Evolutionary conservation across 2,329 filamentous ascomycete genomes (phyloP), one percentile per base, ranked within the genome.

Genomic region (Diaporthe sp.): DNA sequence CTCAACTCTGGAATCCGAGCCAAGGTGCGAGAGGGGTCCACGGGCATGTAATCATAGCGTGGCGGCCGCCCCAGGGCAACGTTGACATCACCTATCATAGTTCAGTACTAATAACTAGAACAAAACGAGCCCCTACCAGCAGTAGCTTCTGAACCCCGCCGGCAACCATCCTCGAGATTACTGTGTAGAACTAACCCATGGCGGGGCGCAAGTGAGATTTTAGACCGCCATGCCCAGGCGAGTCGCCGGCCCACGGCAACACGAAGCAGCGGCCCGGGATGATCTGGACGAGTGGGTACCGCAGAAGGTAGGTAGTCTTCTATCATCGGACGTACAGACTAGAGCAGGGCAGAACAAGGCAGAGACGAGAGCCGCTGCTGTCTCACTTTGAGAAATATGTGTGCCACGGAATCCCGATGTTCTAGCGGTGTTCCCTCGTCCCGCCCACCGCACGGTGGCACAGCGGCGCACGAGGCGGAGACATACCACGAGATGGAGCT

Each of bases 401-500:
- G 65, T 70, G 49, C 49, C 49, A 70, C 65, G 65, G 49, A 70
- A 55, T 70, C 2, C 65, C 49, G 42, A 55, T 42, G 49, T 70
- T 70, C 65, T 70, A 70, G 65, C 65, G 65, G 65, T 39, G n/a
- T 55, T 70, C 65, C 34, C 65, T 55, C 65, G 31, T n/a, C 34
- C 49, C 31, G 1, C 22, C 44, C 28, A 44, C 37, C 28, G 12
- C 37, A 42, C 58, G 20, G 65, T 55, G n/a, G 20, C 34, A 70
- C 65, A 22, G 34, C 65, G 49, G 65, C 65, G 49, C 65, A 55
- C 65, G 65, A 70, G 49, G 65, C 65, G 65, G 65, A 70, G 65
- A 70, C 67, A 57, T 53, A 39, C 67, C 73, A 75, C 65, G 73
- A 72, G 73, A 55, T 71, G 53, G 73, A 51, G 31, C 31, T 72